Conservation (phyloP, 2,329 filamentous ascomycete genomes). For the Chaetomiaceae sp. region DNA sequence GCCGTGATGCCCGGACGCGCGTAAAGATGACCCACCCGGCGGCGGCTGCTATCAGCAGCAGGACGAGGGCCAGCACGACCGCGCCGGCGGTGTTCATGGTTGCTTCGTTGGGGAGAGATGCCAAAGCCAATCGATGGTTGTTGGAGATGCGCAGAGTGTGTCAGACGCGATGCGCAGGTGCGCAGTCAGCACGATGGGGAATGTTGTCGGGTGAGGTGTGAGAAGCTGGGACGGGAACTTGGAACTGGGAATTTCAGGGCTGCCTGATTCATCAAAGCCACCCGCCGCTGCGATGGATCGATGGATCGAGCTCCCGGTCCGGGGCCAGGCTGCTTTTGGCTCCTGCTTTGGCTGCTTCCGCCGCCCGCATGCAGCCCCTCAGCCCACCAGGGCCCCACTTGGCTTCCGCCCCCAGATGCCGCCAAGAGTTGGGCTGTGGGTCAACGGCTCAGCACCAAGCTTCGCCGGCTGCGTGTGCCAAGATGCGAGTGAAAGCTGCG, state of each 20-base stretch:
- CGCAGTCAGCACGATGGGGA: not conserved
- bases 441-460: no score
- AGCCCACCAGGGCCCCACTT: not conserved
- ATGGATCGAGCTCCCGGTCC: no score
- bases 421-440: no score
- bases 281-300: not conserved
- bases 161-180: constrained; percentile 3
- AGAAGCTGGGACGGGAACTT: no score
- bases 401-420: constrained; percentile 2
- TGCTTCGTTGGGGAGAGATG: no score
- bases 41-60: constrained; percentile 53
- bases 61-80: constrained; percentile 67
- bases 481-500: no score
- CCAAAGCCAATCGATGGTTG: not conserved
- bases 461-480: no score
- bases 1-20: constrained; percentile 65
- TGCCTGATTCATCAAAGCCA: no score
- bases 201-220: not conserved
- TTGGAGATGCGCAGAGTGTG: not conserved
- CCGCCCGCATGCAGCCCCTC: not conserved
- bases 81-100: constrained; percentile 58
- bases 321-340: no score
- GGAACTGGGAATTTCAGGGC: no score
- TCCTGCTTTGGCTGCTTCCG: constrained; percentile 1
- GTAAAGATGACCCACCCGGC: constrained; percentile 66